A percentile compares a stretch with the other conserved stretches of the same genome.
These are phyloP conservation scores for Orbilia brochopaga DNA, from an alignment of 2,329 filamentous ascomycete species.

Conservation along the genomic window DNA sequence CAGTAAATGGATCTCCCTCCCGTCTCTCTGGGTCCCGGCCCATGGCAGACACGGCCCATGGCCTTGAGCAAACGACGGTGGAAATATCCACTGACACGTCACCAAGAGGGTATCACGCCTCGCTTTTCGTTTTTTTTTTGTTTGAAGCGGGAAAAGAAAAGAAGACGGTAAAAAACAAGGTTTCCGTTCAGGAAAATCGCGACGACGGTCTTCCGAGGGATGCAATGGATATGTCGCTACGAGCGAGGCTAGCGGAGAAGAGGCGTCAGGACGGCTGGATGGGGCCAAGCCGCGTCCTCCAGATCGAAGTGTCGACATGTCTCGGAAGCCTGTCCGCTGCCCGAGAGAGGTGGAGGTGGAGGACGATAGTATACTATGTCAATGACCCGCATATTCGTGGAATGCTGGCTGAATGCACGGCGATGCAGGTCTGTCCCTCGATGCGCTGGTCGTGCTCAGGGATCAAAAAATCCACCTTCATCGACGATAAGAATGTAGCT, in stretches of 20 bases:
- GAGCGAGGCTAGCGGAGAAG: constrained; percentile 16
- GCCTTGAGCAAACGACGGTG: constrained; percentile 44
- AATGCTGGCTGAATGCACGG: constrained; percentile 50
- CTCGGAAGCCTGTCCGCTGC: constrained; percentile 51
- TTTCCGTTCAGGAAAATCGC: not conserved
- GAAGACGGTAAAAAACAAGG: constrained; percentile 37
- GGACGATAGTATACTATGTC: constrained; percentile 48
- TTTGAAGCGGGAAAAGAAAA: constrained; percentile 29
- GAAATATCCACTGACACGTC: constrained; percentile 51
- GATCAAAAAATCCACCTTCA: constrained; percentile 5
- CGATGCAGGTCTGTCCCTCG: constrained; percentile 14
- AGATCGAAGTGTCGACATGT: constrained; percentile 39
- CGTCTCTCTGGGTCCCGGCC: constrained; percentile 41
- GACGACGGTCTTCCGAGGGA: not conserved
- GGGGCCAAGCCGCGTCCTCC: constrained; percentile 29
- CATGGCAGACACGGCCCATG: constrained; percentile 3
- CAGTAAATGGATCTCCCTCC: constrained; percentile 26
- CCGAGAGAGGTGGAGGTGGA: constrained; percentile 31
- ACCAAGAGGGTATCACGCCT: constrained; percentile 51
- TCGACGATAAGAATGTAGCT: not conserved
- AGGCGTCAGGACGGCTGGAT: constrained; percentile 8
- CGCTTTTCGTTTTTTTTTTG: constrained; percentile 40
- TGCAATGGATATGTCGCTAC: not conserved
- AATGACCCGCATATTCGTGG: constrained; percentile 50
- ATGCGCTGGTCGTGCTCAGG: constrained; percentile 18